Conservation (phyloP, 345 rosid genomes). For the Salix suchowensis region DNA sequence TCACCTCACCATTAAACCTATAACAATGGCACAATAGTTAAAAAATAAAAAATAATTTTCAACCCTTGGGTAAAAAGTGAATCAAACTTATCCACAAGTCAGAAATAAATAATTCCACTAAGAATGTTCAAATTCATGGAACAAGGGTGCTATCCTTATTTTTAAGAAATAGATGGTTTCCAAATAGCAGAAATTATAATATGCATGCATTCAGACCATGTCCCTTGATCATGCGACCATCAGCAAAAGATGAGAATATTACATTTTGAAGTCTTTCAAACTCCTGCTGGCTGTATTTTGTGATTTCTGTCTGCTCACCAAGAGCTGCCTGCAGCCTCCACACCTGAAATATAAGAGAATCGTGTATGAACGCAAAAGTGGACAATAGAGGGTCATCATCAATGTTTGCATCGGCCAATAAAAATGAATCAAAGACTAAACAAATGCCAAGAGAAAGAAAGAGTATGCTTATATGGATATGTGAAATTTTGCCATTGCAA, state of each 20-base stretch:
- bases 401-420: neutral
- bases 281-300: conserved; percentile 82
- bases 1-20: neutral
- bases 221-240: neutral
- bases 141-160: neutral
- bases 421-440: neutral
- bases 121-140: neutral
- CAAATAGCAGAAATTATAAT: neutral
- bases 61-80: neutral
- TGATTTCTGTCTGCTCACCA: conserved; percentile 92
- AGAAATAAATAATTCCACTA: neutral
- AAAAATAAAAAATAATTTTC: neutral
- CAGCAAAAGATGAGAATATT: conserved; percentile 10
- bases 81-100: neutral
- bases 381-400: neutral
- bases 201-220: neutral
- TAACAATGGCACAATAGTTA: neutral
- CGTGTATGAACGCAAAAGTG: neutral
- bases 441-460: neutral
- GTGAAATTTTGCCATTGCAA: neutral
- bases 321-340: conserved; percentile 99
- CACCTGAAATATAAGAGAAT: conserved; percentile 41
- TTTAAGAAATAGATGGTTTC: neutral
- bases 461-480: neutral
- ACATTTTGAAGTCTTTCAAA: conserved; percentile 94